A percentile compares a stretch with the other conserved stretches of the same genome.
These are phyloP conservation scores for Podaxis sp. DNA, from an alignment of 768 basidiomycete species.

Conservation along the genomic window DNA sequence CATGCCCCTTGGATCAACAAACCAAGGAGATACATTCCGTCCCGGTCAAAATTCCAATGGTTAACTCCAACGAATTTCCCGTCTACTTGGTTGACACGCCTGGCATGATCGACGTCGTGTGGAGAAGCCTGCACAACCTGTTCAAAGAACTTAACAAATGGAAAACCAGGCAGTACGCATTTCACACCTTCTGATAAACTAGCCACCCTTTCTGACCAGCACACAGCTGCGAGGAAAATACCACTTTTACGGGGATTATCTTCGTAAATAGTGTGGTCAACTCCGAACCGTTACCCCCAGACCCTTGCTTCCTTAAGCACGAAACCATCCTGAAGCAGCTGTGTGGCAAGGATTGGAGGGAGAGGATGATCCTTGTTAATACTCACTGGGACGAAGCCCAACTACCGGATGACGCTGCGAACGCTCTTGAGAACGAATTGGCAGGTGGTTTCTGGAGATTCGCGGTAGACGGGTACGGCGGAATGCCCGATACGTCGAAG, in stretches of 20 bases:
- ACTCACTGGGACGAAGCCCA: not conserved
- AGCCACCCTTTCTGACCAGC: not conserved
- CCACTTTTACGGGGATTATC: not conserved
- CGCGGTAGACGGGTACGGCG: not conserved
- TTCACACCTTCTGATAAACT: not conserved
- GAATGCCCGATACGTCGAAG: not conserved
- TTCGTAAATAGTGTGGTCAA: not conserved
- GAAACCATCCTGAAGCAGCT: not conserved
- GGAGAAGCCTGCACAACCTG: not conserved
- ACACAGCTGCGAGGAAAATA: not conserved
- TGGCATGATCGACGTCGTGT: not conserved
- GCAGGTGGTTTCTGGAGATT: not conserved
- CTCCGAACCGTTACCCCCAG: not conserved
- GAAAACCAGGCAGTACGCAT: not conserved
- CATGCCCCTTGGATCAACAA: not conserved
- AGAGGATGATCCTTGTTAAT: not conserved
- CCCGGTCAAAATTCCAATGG: not conserved
- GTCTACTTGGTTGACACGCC: not conserved
- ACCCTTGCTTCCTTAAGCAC: not conserved
- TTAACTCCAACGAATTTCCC: not conserved
- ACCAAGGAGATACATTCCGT: not conserved
- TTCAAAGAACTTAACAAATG: not conserved
- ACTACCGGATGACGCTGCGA: not conserved
- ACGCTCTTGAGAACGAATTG: not conserved
- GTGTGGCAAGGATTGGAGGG: not conserved